Evolutionary conservation across 2,329 filamentous ascomycete genomes (phyloP).

Genomic region (Fusarium sarcochroum): DNA sequence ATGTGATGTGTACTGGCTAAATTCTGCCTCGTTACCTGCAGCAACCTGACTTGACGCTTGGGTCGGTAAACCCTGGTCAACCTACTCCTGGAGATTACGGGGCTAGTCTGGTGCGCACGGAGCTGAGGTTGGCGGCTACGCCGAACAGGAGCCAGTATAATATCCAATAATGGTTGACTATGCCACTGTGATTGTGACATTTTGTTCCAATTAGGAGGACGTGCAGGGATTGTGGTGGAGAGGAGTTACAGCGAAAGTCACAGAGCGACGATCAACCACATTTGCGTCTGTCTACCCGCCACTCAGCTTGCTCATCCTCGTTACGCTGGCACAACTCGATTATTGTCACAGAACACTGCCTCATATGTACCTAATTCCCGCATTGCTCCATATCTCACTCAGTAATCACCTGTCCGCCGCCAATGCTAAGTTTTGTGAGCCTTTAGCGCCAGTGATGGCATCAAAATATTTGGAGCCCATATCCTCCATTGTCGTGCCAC

Average conservation of each 20-base stretch:
- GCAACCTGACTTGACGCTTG: neutral
- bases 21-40: no score
- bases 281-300: neutral
- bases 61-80: neutral
- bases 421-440: neutral
- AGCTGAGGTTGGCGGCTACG: neutral
- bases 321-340: neutral
- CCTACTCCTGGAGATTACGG: neutral
- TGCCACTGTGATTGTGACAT: neutral
- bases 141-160: neutral
- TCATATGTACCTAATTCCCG: neutral
- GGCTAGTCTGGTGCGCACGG: neutral
- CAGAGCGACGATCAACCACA: neutral
- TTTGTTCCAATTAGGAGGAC: neutral
- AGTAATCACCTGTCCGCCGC: neutral
- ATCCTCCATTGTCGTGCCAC: constrained; percentile 8
- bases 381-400: neutral
- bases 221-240: neutral
- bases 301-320: no score
- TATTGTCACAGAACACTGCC: neutral
- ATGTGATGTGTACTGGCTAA: neutral
- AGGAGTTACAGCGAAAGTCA: neutral
- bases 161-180: neutral
- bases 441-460: constrained; percentile 9
- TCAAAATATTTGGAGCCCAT: constrained; percentile 18